phyloP scores from a whole-genome alignment of 2,329 filamentous ascomycete species.

The Sarocladium oryzae region DNA sequence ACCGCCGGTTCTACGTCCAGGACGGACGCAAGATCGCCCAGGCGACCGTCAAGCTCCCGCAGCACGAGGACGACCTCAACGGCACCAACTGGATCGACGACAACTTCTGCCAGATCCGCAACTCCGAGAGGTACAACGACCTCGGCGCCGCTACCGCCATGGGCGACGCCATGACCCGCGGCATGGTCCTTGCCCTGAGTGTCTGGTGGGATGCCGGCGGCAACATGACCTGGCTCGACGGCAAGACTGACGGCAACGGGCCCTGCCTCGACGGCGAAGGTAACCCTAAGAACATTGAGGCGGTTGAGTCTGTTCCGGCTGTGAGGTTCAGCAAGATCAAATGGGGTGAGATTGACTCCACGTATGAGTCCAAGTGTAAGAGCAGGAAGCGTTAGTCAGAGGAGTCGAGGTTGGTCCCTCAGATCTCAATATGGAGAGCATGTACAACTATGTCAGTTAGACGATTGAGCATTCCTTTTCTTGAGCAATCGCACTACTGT shows the following conservation, averaged over 20 bases:
- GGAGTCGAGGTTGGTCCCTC: too few species aligned
- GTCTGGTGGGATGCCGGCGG: constrained; percentile 48
- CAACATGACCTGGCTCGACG: constrained; percentile 49
- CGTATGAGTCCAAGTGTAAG: constrained; percentile 23
- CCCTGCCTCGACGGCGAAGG: constrained; percentile 49
- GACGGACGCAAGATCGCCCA: constrained; percentile 38
- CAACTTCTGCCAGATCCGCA: constrained; percentile 26
- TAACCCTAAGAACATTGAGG: constrained; percentile 39
- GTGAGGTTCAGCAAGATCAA: constrained; percentile 52
- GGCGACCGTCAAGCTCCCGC: constrained; percentile 21
- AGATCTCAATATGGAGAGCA: too few species aligned
- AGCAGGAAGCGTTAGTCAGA: constrained; percentile 33
- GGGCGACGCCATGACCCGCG: constrained; percentile 37
- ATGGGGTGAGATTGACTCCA: constrained; percentile 55
- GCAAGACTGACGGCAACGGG: constrained; percentile 30
- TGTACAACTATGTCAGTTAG: too few species aligned
- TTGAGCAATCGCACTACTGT: too few species aligned
- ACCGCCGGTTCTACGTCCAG: constrained; percentile 43
- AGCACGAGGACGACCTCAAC: constrained; percentile 1
- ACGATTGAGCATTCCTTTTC: too few species aligned
- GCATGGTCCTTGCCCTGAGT: constrained; percentile 45
- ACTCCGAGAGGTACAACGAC: constrained; percentile 23
- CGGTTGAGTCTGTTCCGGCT: constrained; percentile 38
- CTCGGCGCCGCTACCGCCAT: constrained; percentile 37
- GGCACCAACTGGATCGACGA: constrained; percentile 21